Base-by-base conservation (phyloP, 805 yeast species). In the Candida koratica region DNA sequence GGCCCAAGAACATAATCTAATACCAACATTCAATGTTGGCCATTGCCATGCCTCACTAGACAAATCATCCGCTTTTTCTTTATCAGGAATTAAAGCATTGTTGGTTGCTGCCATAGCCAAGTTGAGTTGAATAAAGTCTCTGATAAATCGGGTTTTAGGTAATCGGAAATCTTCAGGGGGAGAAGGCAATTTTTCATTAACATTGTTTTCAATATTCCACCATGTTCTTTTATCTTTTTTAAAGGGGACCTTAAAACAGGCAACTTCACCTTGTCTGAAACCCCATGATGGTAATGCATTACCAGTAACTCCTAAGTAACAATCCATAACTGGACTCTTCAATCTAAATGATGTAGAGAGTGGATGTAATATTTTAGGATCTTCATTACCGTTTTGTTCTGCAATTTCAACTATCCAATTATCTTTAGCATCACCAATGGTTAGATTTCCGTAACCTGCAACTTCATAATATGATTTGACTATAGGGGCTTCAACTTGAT, bases 261-360 rank as follows among this genome's bases (percentile, higher is more conserved):
- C 81, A 45, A 93, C 90, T 67, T 93, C 99, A 44, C 96, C 95
- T 69, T 93, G 99, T 56, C 87, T 77, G 75, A 90, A 93, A 14
- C 98, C 99, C 99, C 99, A 93, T 12, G 78, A 79, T 13, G 99
- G 99, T 54, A 89, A 79, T 16, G 76, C 57, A 46, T 68, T 64
- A 29, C 96, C 97, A 8, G 93, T 73, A 10, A 90, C 84, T 46
- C 89, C 84, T 53, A 93, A 66, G 58, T 88, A 89, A 58, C 97
- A 94, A 27, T 84, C 83, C 51, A 87, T 58, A 7, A 58, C 75
- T 45, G 69, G 69, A 58, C 81, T 81, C 51, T 69, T 77, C 47
- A 93, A 66, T 60, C 96, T 75, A 63, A 93, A 77, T 15, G 87
- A 79, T 1, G 96, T 73, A 24, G 96, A 77, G 44, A 89, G 72